A percentile compares a stretch with the other conserved stretches of the same genome.
These are phyloP conservation scores for Salmacisia buchloeana DNA, from an alignment of 1,284 basidiomycete genomes.

Conservation along the genomic window DNA sequence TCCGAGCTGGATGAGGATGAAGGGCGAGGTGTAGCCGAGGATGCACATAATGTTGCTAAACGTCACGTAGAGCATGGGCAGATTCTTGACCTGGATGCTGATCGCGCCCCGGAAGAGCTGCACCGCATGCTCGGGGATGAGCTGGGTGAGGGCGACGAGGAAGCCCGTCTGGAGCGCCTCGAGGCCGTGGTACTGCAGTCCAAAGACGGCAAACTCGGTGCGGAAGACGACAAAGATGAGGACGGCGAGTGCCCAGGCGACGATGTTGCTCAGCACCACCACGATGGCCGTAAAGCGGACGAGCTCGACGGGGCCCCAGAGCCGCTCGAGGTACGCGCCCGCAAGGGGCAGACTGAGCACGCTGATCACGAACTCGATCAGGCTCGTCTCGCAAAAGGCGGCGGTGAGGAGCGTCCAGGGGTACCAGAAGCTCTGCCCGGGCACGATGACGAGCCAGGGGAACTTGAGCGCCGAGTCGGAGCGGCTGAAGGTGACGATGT, in stretches of 20 bases:
- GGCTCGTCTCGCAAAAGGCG: constrained; percentile 74
- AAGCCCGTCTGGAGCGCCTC: constrained; percentile 84
- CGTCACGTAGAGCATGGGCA: constrained; percentile 90
- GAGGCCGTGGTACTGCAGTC: constrained; percentile 81
- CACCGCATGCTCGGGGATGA: constrained; percentile 95
- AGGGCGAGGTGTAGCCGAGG: constrained; percentile 83
- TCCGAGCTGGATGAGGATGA: constrained; percentile 93
- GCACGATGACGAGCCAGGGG: constrained; percentile 77
- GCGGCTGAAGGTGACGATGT: constrained; percentile 35
- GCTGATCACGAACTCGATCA: constrained; percentile 72
- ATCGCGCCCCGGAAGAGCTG: constrained; percentile 74
- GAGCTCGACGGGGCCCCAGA: constrained; percentile 85
- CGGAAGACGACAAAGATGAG: constrained; percentile 35
- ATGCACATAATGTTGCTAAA: constrained; percentile 83
- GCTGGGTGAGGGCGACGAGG: constrained; percentile 90
- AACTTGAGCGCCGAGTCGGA: constrained; percentile 54
- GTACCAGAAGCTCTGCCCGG: constrained; percentile 74
- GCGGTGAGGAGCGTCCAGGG: constrained; percentile 83
- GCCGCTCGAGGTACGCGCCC: constrained; percentile 82
- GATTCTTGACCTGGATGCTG: constrained; percentile 80
- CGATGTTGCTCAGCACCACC: constrained; percentile 34
- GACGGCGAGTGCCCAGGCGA: constrained; percentile 40
- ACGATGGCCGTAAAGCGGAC: constrained; percentile 77
- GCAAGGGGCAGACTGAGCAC: constrained; percentile 70
- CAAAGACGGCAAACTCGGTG: constrained; percentile 56